Base-by-base conservation (phyloP, 2,329 filamentous ascomycete species). In the Mycosphaerella sp. region DNA sequence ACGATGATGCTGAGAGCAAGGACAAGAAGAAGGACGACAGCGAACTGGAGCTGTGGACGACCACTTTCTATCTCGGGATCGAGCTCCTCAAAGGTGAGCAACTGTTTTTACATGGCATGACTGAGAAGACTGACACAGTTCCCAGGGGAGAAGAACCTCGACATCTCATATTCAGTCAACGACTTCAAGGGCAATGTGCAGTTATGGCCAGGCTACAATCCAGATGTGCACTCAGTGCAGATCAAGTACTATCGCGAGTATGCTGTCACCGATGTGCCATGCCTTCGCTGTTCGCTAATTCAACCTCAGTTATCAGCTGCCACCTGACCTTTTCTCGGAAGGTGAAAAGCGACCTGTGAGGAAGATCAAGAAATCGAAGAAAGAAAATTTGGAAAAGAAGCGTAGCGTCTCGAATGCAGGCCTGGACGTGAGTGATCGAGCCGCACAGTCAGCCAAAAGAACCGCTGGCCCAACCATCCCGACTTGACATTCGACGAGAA, bases 21-120 rank as follows among this genome's bases (percentile, higher is more conserved):
- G 34, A 38, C 41, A 66, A 69, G 40, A 64, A 67, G 29, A 70
- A 70, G 40, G 69, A 66, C 29, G 69, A 74, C 26, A 72, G 74
- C 56, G 71, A 73, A 34, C 72, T 73, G 50, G 78, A 76, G 44
- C 73, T 97, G 29, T 95, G 88, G 69, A 97, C 92, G 0, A 90
- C 89, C 23, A 96, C 91, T 1, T 92, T 91, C 70, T 98, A 97
- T 68, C 89, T 98, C 66, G 93, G 93, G 36, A 78, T 97, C 45
- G 86, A 92, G 64, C 74, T 96, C 52, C 78, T 79, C 38, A 60
- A 61, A 53, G 63, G 64, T 65, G 21, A 23, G 55, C 38, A 3
- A 3, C 14, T 32, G 7, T 3, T 32, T 6, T 6, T 39, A 1
- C 29, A 29, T n/a, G 9, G 9, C 7, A 32, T 12, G 9, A 26